Evolutionary conservation across 441 rosid species (phyloP).

Genomic region (Erodium moschatum): DNA sequence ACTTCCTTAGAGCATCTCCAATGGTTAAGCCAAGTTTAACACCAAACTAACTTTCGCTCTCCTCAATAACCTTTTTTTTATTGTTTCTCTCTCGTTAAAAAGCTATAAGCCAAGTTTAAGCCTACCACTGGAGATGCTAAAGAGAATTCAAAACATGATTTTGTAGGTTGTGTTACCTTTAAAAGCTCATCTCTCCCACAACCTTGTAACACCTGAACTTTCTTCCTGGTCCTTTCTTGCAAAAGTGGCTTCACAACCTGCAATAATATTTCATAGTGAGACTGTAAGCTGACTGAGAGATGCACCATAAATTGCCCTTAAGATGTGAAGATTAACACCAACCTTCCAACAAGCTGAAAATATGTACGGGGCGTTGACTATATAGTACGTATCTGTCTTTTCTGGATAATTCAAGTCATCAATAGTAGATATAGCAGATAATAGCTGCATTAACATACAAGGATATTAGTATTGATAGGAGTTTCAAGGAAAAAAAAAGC

Average conservation of each 20-base stretch:
- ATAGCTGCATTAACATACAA: constrained; percentile 32
- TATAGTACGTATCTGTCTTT: constrained; percentile 59
- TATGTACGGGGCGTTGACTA: constrained; percentile 54
- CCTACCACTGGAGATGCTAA: no score
- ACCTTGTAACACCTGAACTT: constrained; percentile 60
- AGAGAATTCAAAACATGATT: neutral
- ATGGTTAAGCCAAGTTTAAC: no score
- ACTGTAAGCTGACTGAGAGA: neutral
- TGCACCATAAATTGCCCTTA: constrained; percentile 20
- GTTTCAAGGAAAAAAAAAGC: constrained; percentile 25
- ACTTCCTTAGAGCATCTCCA: neutral
- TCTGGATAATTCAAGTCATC: constrained; percentile 72
- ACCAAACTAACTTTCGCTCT: no score
- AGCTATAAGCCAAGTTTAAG: no score
- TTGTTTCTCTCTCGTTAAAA: no score
- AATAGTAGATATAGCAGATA: constrained; percentile 51
- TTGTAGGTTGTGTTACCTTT: constrained; percentile 31
- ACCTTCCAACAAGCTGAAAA: constrained; percentile 97
- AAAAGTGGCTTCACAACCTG: constrained; percentile 60
- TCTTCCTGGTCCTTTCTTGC: constrained; percentile 64
- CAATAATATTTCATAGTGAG: constrained; percentile 10
- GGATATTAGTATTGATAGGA: constrained; percentile 29
- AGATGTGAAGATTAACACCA: no score
- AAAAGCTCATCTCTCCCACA: constrained; percentile 52
- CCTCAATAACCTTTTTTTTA: no score